A percentile compares a stretch with the other conserved stretches of the same genome.
Evolutionary conservation across 768 basidiomycete genomes (phyloP).

Genomic region (Suillus plorans): DNA sequence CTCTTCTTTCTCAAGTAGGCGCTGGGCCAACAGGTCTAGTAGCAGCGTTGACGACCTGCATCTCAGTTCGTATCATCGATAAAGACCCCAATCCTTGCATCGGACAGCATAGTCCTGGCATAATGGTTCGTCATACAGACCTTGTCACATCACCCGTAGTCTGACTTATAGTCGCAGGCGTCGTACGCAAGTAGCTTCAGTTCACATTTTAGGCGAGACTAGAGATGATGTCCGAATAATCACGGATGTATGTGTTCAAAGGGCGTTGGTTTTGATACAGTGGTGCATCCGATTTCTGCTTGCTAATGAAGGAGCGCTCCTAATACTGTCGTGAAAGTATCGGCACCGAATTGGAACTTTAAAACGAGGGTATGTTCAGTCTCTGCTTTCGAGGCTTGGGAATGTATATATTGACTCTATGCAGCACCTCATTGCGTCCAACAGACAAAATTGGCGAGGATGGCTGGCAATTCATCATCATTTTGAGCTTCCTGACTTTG

Average conservation of each 20-base stretch:
- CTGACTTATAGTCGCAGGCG: background rate
- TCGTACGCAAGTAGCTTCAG: slow-evolving; percentile 8
- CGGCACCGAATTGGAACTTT: slow-evolving; percentile 41
- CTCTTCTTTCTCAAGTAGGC: slow-evolving; percentile 36
- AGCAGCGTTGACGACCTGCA: slow-evolving; percentile 33
- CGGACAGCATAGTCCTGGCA: slow-evolving; percentile 33
- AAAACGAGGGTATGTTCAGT: background rate
- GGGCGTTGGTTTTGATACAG: slow-evolving; percentile 34
- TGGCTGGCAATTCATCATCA: slow-evolving; percentile 18
- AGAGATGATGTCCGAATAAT: slow-evolving; percentile 25
- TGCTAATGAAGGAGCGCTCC: background rate
- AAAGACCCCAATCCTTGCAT: too few relatives aligned
- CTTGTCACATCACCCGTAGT: too few relatives aligned
- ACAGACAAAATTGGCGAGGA: too few relatives aligned
- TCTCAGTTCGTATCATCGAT: too few relatives aligned
- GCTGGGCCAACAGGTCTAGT: slow-evolving; percentile 48
- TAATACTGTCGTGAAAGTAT: background rate
- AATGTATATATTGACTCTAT: background rate
- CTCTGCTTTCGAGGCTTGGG: background rate
- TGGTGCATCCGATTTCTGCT: slow-evolving; percentile 25
- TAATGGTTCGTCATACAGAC: slow-evolving; percentile 20
- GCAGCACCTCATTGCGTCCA: slow-evolving; percentile 14
- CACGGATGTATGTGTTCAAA: slow-evolving; percentile 35
- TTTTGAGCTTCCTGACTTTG: too few relatives aligned
- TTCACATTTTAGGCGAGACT: slow-evolving; percentile 28